Percentiles rank a stretch among this genome's conserved stretches.
Conservation (phyloP, 257 asterid species). For the Asclepias syriaca region DNA sequence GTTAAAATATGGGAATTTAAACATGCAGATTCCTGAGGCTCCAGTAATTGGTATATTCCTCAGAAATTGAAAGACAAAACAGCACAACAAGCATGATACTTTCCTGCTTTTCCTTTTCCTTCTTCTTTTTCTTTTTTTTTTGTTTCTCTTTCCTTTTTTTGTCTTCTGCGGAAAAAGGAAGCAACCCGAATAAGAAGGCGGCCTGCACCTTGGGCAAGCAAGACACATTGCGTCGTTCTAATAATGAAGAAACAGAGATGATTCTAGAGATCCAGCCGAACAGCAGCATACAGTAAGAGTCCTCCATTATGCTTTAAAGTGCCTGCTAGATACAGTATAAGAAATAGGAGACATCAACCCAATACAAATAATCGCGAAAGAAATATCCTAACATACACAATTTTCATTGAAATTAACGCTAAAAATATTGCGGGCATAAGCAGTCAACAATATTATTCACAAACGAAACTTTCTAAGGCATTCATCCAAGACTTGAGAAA, state of each 20-base stretch:
- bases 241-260: background rate
- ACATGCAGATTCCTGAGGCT: slow-evolving; percentile 1
- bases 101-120: background rate
- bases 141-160: background rate
- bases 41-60: background rate
- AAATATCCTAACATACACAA: background rate
- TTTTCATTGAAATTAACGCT: background rate
- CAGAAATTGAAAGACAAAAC: background rate
- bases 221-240: background rate
- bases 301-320: background rate
- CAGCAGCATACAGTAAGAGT: background rate
- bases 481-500: background rate
- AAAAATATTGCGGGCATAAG: background rate
- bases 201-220: background rate
- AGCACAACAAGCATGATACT: slow-evolving; percentile 1
- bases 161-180: background rate
- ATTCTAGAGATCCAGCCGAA: background rate
- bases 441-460: background rate
- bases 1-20: background rate
- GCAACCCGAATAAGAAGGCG: background rate
- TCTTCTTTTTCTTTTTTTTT: background rate
- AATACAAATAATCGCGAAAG: background rate
- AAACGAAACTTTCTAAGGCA: background rate
- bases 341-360: background rate
- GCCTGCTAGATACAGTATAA: background rate